Percentiles rank a stretch among this genome's conserved stretches.
These are phyloP conservation scores for Tolypocladium amazonense DNA, from an alignment of 2,329 filamentous ascomycete species.

Conservation along the genomic window DNA sequence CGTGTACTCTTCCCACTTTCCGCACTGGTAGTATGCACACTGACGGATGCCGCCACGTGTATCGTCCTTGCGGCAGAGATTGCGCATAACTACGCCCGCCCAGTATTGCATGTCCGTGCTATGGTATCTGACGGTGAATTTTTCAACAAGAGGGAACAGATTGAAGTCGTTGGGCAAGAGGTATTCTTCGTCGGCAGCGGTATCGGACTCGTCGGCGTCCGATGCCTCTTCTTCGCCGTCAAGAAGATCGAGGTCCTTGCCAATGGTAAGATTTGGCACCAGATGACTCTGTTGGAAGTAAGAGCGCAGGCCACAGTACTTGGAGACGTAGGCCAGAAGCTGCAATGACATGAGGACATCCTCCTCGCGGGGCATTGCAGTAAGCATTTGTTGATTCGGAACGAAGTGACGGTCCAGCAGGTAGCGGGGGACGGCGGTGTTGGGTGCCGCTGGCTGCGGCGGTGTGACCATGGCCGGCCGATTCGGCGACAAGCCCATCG, in stretches of 20 bases:
- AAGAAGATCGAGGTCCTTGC: constrained; percentile 69
- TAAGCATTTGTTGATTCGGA: constrained; percentile 63
- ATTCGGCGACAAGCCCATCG: constrained; percentile 63
- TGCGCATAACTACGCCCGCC: constrained; percentile 98
- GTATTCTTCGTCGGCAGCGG: constrained; percentile 75
- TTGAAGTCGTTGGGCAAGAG: constrained; percentile 90
- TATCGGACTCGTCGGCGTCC: constrained; percentile 33
- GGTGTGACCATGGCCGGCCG: constrained; percentile 59
- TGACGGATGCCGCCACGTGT: constrained; percentile 88
- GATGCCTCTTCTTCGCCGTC: constrained; percentile 53
- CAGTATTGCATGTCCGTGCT: constrained; percentile 99
- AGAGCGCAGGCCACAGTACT: constrained; percentile 90
- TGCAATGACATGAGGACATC: constrained; percentile 98
- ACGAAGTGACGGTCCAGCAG: constrained; percentile 63
- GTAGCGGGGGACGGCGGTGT: constrained; percentile 66
- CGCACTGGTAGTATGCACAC: constrained; percentile 96
- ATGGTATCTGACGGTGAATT: constrained; percentile 93
- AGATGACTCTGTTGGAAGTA: constrained; percentile 95
- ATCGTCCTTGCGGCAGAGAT: constrained; percentile 96
- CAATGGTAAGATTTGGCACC: constrained; percentile 84
- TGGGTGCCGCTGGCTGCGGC: constrained; percentile 64
- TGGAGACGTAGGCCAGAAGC: constrained; percentile 92
- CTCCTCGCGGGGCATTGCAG: constrained; percentile 91
- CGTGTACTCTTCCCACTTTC: constrained; percentile 95
- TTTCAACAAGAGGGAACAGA: constrained; percentile 95